phyloP scores from a whole-genome alignment of 768 basidiomycete genomes.

The Nevesoporus exiguus region DNA sequence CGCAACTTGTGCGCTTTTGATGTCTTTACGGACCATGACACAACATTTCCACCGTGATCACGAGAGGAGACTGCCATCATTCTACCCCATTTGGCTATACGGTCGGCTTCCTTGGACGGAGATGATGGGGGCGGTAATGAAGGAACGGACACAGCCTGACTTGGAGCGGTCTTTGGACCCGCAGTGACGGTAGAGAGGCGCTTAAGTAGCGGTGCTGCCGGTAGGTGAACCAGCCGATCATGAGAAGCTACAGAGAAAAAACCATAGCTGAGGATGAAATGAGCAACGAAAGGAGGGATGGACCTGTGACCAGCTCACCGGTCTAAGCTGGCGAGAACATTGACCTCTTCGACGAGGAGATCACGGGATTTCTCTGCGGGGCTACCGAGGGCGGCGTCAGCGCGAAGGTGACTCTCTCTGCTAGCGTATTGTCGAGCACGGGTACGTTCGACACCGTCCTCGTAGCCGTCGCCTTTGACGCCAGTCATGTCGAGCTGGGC shows the following conservation, averaged over 20 bases:
- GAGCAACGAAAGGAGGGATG: slow-evolving; percentile 7
- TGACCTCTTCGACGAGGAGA: slow-evolving; percentile 68
- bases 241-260: slow-evolving; percentile 81
- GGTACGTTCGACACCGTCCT: slow-evolving; percentile 92
- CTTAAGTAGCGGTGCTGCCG: slow-evolving; percentile 58
- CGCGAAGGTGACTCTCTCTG: slow-evolving; percentile 56
- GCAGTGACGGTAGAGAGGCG: slow-evolving; percentile 46
- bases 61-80: slow-evolving; percentile 74
- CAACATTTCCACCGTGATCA: slow-evolving; percentile 74
- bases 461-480: slow-evolving; percentile 93
- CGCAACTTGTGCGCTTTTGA: slow-evolving; percentile 68
- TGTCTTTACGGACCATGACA: slow-evolving; percentile 64
- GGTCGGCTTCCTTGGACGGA: slow-evolving; percentile 58
- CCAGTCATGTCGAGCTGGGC: slow-evolving; percentile 85
- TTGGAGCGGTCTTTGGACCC: slow-evolving; percentile 44
- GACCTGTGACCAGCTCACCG: slow-evolving; percentile 51
- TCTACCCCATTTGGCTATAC: slow-evolving; percentile 92
- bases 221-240: slow-evolving; percentile 77
- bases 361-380: slow-evolving; percentile 61
- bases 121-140: slow-evolving; percentile 47
- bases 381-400: slow-evolving; percentile 53
- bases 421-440: slow-evolving; percentile 62
- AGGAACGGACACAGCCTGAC: slow-evolving; percentile 44
- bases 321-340: slow-evolving; percentile 75
- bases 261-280: slow-evolving; percentile 65